These are phyloP conservation scores for Tricharina praecox DNA, from an alignment of 495 filamentous ascomycete genomes.

Conservation along the genomic window DNA sequence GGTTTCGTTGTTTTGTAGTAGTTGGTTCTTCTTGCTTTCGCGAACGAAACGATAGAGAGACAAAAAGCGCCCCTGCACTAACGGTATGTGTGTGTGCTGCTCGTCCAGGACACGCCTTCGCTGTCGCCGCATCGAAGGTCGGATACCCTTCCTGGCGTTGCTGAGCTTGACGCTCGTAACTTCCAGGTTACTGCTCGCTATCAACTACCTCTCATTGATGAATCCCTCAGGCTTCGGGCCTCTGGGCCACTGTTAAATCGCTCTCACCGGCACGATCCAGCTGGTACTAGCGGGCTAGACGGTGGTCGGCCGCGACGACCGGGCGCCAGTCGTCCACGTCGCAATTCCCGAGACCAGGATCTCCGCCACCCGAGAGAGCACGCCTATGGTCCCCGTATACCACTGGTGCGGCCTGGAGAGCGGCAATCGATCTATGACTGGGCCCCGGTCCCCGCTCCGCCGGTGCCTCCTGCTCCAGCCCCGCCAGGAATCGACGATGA, in stretches of 20 bases:
- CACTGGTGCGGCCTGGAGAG: conserved; percentile 23
- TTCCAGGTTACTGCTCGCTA: background rate
- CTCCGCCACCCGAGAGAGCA: conserved; percentile 13
- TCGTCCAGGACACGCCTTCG: conserved; percentile 1
- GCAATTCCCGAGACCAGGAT: conserved; percentile 14
- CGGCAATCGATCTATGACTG: conserved; percentile 25
- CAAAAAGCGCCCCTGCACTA: too few relatives aligned
- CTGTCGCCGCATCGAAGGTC: background rate
- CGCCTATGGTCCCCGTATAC: conserved; percentile 22
- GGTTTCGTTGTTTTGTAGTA: background rate
- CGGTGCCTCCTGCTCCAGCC: background rate
- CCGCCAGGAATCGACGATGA: background rate
- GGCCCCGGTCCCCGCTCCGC: conserved; percentile 10
- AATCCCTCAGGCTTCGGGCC: background rate
- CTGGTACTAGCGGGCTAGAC: background rate
- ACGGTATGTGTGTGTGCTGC: background rate
- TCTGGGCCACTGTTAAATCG: background rate
- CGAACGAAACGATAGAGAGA: too few relatives aligned
- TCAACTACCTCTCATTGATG: background rate
- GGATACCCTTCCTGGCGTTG: background rate
- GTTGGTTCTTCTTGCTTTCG: too few relatives aligned
- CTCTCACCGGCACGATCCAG: background rate
- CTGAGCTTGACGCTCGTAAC: background rate
- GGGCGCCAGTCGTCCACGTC: background rate
- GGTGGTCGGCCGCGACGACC: background rate